These are phyloP conservation scores for Aspergillus versicolor DNA, from an alignment of 2,329 filamentous ascomycete species.

Conservation along the genomic window DNA sequence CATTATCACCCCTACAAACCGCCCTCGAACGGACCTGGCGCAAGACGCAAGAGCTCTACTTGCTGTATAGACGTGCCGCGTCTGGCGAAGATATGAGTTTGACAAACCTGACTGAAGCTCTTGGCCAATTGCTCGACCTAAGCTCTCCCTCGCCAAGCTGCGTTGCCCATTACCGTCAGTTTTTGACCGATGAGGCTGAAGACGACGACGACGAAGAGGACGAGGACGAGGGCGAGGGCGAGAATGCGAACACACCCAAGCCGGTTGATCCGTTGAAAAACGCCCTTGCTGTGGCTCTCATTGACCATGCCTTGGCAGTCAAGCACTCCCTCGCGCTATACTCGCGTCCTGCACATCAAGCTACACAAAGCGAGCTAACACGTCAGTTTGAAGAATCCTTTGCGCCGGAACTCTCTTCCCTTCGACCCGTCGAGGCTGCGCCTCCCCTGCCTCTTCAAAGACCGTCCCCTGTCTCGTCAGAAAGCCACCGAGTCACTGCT, in stretches of 20 bases:
- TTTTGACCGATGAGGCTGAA: slow-evolving; percentile 58
- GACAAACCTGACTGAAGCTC: slow-evolving; percentile 69
- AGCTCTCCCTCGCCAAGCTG: slow-evolving; percentile 72
- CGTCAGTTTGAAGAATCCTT: slow-evolving; percentile 45
- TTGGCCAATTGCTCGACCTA: slow-evolving; percentile 75
- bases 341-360: slow-evolving; percentile 57
- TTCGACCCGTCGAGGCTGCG: slow-evolving; percentile 47
- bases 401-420: slow-evolving; percentile 64
- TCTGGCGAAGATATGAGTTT: slow-evolving; percentile 72
- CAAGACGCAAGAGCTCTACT: slow-evolving; percentile 81
- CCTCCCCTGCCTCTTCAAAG: slow-evolving; percentile 47
- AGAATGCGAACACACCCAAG: slow-evolving; percentile 43
- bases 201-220: slow-evolving; percentile 43
- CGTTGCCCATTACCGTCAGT: slow-evolving; percentile 72
- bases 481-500: slow-evolving; percentile 23
- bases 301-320: slow-evolving; percentile 86
- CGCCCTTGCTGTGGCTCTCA: slow-evolving; percentile 77
- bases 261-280: slow-evolving; percentile 62
- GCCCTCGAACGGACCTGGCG: slow-evolving; percentile 85
- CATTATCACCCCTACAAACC: slow-evolving; percentile 75
- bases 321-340: slow-evolving; percentile 76
- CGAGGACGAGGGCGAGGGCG: slow-evolving; percentile 10
- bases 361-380: slow-evolving; percentile 39
- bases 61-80: slow-evolving; percentile 70
- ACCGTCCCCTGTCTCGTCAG: slow-evolving; percentile 29